A percentile compares a stretch with the other conserved stretches of the same genome.
These are phyloP conservation scores for Glycine latifolia DNA, from an alignment of 306 rosid genomes.

Conservation along the genomic window DNA sequence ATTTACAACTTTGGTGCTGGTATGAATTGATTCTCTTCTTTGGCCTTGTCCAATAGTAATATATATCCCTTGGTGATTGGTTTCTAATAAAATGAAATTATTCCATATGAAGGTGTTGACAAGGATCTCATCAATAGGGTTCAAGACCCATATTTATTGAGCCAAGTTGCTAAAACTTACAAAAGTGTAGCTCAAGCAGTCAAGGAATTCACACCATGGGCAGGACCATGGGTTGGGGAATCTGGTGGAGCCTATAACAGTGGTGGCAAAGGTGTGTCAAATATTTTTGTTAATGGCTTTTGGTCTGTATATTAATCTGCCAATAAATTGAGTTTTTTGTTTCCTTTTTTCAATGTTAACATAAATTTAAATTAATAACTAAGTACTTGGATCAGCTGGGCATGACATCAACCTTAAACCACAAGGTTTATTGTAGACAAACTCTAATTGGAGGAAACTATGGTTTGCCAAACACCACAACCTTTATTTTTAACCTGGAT, in stretches of 20 bases:
- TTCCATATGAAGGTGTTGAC: constrained; percentile 59
- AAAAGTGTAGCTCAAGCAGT: constrained; percentile 42
- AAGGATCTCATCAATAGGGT: constrained; percentile 52
- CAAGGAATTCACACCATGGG: constrained; percentile 47
- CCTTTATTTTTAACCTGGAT: constrained; percentile 74
- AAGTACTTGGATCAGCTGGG: constrained; percentile 81
- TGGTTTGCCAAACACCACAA: constrained; percentile 65
- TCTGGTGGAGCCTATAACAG: constrained; percentile 83
- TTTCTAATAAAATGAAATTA: background rate
- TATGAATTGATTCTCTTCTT: constrained; percentile 8
- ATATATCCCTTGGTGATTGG: background rate
- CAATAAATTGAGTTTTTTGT: background rate
- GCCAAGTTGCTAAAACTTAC: constrained; percentile 55
- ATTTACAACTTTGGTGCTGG: constrained; percentile 84
- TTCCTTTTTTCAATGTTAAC: background rate
- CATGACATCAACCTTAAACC: constrained; percentile 65
- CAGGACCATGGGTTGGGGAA: constrained; percentile 79
- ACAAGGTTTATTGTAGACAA: constrained; percentile 71
- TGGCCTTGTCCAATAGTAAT: background rate
- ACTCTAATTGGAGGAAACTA: constrained; percentile 75
- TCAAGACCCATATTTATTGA: constrained; percentile 63
- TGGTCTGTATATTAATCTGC: constrained; percentile 50
- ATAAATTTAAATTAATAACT: background rate
- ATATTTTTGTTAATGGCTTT: constrained; percentile 69
- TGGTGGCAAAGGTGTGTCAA: constrained; percentile 71